Evolutionary conservation across 75 land plant species (phyloP).

Genomic region (Pinus tabuliformis): DNA sequence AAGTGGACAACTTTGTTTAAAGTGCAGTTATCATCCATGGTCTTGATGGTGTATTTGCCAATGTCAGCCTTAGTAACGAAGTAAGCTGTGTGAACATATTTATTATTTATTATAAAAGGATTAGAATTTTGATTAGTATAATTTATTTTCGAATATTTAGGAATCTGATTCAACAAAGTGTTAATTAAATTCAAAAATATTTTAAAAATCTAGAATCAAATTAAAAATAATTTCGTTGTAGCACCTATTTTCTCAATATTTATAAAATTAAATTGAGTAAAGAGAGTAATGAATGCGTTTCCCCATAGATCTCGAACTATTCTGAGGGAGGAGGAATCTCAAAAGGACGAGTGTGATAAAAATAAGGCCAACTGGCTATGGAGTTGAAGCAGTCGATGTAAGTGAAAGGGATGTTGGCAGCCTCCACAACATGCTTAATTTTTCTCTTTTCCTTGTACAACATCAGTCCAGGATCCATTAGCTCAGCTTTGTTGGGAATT

Average conservation of each 20-base stretch:
- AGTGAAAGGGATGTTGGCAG: slow-evolving; percentile 27
- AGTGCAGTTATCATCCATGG: slow-evolving; percentile 16
- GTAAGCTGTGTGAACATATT: neutral
- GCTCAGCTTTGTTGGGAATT: slow-evolving; percentile 5
- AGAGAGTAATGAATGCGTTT: too few relatives aligned
- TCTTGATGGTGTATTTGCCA: slow-evolving; percentile 18
- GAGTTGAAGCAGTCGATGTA: slow-evolving; percentile 9
- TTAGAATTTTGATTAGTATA: too few relatives aligned
- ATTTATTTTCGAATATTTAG: too few relatives aligned
- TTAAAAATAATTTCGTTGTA: too few relatives aligned
- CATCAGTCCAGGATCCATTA: neutral
- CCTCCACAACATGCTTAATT: slow-evolving; percentile 18
- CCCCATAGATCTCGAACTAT: slow-evolving; percentile 19
- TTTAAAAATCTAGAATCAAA: neutral
- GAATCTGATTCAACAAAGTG: neutral
- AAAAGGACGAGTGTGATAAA: slow-evolving; percentile 12
- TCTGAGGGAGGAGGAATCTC: slow-evolving; percentile 10
- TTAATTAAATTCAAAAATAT: too few relatives aligned
- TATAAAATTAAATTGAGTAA: too few relatives aligned
- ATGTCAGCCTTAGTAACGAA: slow-evolving; percentile 13
- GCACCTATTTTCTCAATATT: too few relatives aligned
- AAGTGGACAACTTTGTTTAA: slow-evolving; percentile 15
- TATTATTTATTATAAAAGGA: too few relatives aligned
- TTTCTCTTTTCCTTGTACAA: slow-evolving; percentile 8
- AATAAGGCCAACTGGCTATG: slow-evolving; percentile 22